Evolutionary conservation across 768 basidiomycete species (phyloP).

Genomic region (Gymnopilus junonius): DNA sequence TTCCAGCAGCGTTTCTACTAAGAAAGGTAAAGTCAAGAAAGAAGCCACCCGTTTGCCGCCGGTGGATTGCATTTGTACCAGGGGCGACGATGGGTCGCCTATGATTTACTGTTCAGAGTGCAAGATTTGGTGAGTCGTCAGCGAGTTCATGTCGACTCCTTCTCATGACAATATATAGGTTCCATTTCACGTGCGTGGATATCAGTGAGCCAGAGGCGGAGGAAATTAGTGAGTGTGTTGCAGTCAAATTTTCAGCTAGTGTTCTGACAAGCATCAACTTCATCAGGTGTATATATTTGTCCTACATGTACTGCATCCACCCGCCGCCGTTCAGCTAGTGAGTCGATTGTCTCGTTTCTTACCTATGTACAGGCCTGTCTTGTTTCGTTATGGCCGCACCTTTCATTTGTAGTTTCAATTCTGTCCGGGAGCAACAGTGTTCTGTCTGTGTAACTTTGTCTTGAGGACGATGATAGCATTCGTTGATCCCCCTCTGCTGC

Average conservation of each 20-base stretch:
- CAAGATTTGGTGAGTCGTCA: slow-evolving; percentile 62
- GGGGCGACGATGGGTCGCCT: slow-evolving; percentile 76
- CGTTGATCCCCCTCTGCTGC: slow-evolving; percentile 18
- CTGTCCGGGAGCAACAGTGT: slow-evolving; percentile 29
- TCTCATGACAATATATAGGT: slow-evolving; percentile 51
- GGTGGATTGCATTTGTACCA: slow-evolving; percentile 65
- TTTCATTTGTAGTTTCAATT: slow-evolving; percentile 35
- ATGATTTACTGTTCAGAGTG: slow-evolving; percentile 81
- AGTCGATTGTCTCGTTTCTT: slow-evolving; percentile 49
- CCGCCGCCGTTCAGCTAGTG: slow-evolving; percentile 74
- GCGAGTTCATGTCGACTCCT: slow-evolving; percentile 2
- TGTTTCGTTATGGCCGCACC: slow-evolving; percentile 17
- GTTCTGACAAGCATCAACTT: slow-evolving; percentile 18
- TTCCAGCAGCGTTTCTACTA: slow-evolving; percentile 3
- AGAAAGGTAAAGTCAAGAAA: slow-evolving; percentile 23
- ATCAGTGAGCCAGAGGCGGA: slow-evolving; percentile 67
- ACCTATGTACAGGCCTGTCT: slow-evolving; percentile 34
- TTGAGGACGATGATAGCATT: slow-evolving; percentile 18
- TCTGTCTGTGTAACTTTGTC: slow-evolving; percentile 20
- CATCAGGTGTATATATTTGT: slow-evolving; percentile 61
- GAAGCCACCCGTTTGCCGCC: slow-evolving; percentile 27
- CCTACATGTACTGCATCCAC: slow-evolving; percentile 60
- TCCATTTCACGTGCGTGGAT: slow-evolving; percentile 80
- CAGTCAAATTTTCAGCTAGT: slow-evolving; percentile 5
- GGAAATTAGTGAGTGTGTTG: slow-evolving; percentile 69